These are phyloP conservation scores for Prunus fruticosa DNA, from an alignment of 306 rosid genomes.

Conservation along the genomic window DNA sequence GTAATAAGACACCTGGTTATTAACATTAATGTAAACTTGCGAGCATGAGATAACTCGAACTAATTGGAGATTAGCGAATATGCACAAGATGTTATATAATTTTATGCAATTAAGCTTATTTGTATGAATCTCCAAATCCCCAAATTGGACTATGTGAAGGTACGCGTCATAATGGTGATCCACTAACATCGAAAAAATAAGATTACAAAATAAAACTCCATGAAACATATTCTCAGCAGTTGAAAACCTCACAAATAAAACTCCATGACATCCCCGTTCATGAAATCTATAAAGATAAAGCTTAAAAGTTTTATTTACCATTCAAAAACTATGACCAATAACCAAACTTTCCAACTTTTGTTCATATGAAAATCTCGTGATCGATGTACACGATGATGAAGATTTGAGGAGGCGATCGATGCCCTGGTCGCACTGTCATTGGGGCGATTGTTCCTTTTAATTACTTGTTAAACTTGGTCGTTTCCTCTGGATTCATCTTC, in stretches of 20 bases:
- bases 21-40: no score
- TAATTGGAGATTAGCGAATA: no score
- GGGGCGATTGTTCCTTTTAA: slow-evolving; percentile 61
- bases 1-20: no score
- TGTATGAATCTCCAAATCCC: no score
- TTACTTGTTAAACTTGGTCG: slow-evolving; percentile 48
- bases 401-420: slow-evolving; percentile 18
- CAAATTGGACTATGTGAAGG: no score
- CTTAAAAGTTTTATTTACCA: slow-evolving; percentile 18
- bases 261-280: slow-evolving; percentile 9
- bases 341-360: slow-evolving; percentile 11
- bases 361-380: background rate
- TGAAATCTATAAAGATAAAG: slow-evolving; percentile 16
- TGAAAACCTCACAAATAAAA: background rate
- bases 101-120: no score
- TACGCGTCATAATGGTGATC: no score
- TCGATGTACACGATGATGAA: background rate
- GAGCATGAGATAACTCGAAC: no score
- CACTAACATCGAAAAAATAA: no score
- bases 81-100: no score
- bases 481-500: slow-evolving; percentile 49
- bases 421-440: slow-evolving; percentile 30
- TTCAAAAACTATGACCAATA: slow-evolving; percentile 24
- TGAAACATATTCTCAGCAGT: no score
- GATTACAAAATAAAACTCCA: no score